Percentiles rank a stretch among this genome's conserved stretches.
These are phyloP conservation scores for Citrullus amarus DNA, from an alignment of 306 rosid species.

Conservation along the genomic window DNA sequence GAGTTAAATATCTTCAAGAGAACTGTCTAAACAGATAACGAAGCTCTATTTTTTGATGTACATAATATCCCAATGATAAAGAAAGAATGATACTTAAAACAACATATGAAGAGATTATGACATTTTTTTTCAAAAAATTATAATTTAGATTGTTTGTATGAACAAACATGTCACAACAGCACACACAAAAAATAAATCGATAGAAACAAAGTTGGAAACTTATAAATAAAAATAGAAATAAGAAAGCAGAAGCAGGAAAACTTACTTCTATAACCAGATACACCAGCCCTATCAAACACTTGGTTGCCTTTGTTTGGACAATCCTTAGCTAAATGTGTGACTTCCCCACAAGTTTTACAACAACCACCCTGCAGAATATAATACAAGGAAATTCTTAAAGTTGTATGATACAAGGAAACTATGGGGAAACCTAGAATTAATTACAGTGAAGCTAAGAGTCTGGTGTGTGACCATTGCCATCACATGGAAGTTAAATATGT, in stretches of 20 bases:
- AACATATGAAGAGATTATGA: neutral
- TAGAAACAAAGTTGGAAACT: neutral
- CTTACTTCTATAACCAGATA: conserved; percentile 5
- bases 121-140: neutral
- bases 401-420: conserved; percentile 4
- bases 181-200: neutral
- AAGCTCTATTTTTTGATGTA: neutral
- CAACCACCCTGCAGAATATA: conserved; percentile 58
- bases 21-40: neutral
- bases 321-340: conserved; percentile 89
- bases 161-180: conserved; percentile 5
- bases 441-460: neutral
- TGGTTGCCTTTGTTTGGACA: conserved; percentile 58
- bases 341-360: conserved; percentile 87
- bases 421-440: neutral
- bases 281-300: conserved; percentile 18
- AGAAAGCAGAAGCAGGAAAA: conserved; percentile 6
- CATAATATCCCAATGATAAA: neutral
- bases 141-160: neutral
- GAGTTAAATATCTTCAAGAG: neutral
- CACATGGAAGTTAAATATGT: neutral
- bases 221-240: neutral
- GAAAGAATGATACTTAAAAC: neutral
- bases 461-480: neutral
- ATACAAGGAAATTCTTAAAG: neutral